Conservation (phyloP, 345 rosid species). For the Eucalyptus albens region DNA sequence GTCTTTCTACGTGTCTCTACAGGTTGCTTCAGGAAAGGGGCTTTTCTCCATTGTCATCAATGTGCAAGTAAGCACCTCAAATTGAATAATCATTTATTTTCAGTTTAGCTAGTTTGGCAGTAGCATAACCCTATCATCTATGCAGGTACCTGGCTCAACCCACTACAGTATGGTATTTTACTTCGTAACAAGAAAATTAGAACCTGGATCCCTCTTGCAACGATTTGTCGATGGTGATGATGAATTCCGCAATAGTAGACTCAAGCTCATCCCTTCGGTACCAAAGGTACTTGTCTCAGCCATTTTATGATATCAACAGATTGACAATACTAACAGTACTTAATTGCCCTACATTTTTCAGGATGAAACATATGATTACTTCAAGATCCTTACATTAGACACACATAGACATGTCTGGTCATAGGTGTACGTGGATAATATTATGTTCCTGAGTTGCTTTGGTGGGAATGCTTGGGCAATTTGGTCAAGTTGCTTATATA, state of each 20-base stretch:
- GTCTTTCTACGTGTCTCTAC: background rate
- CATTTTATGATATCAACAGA: background rate
- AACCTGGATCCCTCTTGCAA: constrained; percentile 78
- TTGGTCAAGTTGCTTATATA: background rate
- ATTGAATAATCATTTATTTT: background rate
- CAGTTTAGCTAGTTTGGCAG: background rate
- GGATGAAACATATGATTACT: background rate
- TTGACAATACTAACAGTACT: background rate
- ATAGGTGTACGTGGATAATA: background rate
- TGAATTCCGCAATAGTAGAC: constrained; percentile 90
- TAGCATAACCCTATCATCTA: background rate
- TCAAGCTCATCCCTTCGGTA: constrained; percentile 94
- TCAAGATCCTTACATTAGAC: background rate
- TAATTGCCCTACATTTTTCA: background rate
- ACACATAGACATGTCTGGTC: background rate
- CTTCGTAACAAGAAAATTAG: constrained; percentile 57
- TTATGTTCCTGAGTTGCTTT: background rate
- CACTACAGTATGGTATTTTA: constrained; percentile 98
- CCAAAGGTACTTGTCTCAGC: constrained; percentile 54
- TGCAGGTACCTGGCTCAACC: constrained; percentile 90
- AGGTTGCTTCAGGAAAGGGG: constrained; percentile 72
- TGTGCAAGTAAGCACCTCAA: constrained; percentile 48
- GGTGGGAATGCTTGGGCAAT: background rate
- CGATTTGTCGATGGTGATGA: constrained; percentile 97
- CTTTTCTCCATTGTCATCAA: constrained; percentile 63